Conservation (phyloP, 176 grass and related monocot species). For the Eragrostis nindensis region DNA sequence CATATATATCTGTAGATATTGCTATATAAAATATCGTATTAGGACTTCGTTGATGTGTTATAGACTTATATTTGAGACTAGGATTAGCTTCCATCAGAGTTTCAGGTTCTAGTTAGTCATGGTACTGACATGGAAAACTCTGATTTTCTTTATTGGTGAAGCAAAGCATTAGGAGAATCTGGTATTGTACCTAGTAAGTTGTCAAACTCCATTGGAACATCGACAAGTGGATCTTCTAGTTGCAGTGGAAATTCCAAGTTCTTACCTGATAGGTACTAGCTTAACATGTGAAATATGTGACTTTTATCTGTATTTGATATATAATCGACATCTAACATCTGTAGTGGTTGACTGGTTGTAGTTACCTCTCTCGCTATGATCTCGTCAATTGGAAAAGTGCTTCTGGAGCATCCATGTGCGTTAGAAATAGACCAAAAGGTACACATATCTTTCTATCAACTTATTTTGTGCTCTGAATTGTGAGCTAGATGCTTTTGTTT, state of each 20-base stretch:
- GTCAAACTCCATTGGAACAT: conserved; percentile 45
- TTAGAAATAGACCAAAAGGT: conserved; percentile 77
- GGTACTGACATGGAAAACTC: neutral
- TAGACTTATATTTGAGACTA: neutral
- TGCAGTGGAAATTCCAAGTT: conserved; percentile 52
- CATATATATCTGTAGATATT: neutral
- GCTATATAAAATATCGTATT: neutral
- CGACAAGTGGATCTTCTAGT: conserved; percentile 21
- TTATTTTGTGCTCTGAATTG: conserved; percentile 35
- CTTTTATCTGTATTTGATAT: conserved; percentile 23
- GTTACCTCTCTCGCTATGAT: conserved; percentile 81
- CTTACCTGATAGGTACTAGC: conserved; percentile 75
- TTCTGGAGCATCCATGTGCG: conserved; percentile 68
- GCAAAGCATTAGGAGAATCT: conserved; percentile 91
- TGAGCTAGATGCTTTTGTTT: conserved; percentile 17
- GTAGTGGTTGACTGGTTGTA: conserved; percentile 34
- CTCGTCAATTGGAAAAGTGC: conserved; percentile 85
- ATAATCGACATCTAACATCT: neutral
- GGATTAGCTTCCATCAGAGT: conserved; percentile 14
- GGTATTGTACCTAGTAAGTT: conserved; percentile 78
- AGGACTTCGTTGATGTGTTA: neutral
- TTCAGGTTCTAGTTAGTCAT: conserved; percentile 13
- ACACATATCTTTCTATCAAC: conserved; percentile 52
- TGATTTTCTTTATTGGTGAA: conserved; percentile 40
- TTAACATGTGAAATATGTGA: conserved; percentile 26